These are phyloP conservation scores for Plasmodium vinckei DNA, from an alignment of 169 alveolate genomes.

Conservation along the genomic window DNA sequence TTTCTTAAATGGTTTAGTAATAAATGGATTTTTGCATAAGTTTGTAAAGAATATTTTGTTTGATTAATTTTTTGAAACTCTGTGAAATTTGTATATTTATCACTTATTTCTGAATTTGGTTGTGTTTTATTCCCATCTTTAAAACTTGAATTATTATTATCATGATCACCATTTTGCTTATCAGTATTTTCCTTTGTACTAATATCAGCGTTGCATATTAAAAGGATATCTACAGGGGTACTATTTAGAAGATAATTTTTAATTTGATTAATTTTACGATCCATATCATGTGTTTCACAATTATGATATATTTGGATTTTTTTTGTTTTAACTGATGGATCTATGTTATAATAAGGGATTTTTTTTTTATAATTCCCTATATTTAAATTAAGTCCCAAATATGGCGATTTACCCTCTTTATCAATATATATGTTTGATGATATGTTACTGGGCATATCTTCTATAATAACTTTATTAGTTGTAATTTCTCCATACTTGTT, in stretches of 20 bases:
- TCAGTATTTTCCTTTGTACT: background rate
- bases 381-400: constrained; percentile 6
- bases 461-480: background rate
- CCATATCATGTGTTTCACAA: constrained; percentile 62
- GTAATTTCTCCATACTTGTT: background rate
- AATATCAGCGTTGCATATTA: constrained; percentile 22
- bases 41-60: constrained; percentile 30
- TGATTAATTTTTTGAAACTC: constrained; percentile 13
- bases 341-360: constrained; percentile 21
- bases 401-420: background rate
- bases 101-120: background rate
- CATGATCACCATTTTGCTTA: background rate
- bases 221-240: constrained; percentile 51
- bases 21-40: constrained; percentile 25
- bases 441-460: background rate
- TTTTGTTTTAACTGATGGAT: constrained; percentile 58
- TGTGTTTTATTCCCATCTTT: background rate
- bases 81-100: constrained; percentile 8
- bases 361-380: background rate
- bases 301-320: constrained; percentile 65
- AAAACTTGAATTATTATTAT: background rate
- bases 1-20: constrained; percentile 34
- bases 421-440: background rate
- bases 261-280: constrained; percentile 46
- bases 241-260: constrained; percentile 47